phyloP scores from a whole-genome alignment of 768 basidiomycete species.

The Rhodotorula babjevae region DNA sequence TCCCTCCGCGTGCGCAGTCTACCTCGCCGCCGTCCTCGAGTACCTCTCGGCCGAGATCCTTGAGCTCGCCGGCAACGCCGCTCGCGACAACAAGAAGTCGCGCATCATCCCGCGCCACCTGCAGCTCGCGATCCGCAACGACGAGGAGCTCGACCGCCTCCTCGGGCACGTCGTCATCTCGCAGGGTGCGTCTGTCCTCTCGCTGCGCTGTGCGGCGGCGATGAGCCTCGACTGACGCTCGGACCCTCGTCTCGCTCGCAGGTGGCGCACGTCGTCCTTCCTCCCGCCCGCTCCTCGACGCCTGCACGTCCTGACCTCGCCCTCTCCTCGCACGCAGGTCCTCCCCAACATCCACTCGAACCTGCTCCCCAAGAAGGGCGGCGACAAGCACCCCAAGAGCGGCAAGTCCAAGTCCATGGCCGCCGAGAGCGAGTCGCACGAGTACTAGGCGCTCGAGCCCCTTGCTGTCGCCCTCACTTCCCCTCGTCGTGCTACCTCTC shows the following conservation, averaged over 20 bases:
- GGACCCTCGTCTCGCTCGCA: not conserved
- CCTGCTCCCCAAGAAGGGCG: not conserved
- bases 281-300: too few species aligned
- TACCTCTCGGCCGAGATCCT: slow-evolving; percentile 80
- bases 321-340: not conserved
- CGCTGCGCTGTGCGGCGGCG: too few species aligned
- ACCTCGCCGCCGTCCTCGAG: slow-evolving; percentile 45
- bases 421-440: not conserved
- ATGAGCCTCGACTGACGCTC: not conserved
- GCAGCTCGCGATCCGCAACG: slow-evolving; percentile 76
- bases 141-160: slow-evolving; percentile 89
- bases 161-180: slow-evolving; percentile 63
- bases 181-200: slow-evolving; percentile 57
- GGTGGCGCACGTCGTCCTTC: not conserved
- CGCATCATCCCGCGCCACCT: slow-evolving; percentile 74
- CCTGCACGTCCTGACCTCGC: too few species aligned
- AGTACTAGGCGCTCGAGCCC: not conserved
- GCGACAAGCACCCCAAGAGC: not conserved
- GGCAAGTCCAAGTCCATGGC: not conserved
- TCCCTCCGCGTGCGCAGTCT: not conserved
- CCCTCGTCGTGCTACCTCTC: too few species aligned
- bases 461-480: not conserved
- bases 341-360: not conserved
- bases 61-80: slow-evolving; percentile 68
- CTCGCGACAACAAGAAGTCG: slow-evolving; percentile 70